phyloP scores from a whole-genome alignment of 2,329 filamentous ascomycete species.

The Dactylellina parvicollis region DNA sequence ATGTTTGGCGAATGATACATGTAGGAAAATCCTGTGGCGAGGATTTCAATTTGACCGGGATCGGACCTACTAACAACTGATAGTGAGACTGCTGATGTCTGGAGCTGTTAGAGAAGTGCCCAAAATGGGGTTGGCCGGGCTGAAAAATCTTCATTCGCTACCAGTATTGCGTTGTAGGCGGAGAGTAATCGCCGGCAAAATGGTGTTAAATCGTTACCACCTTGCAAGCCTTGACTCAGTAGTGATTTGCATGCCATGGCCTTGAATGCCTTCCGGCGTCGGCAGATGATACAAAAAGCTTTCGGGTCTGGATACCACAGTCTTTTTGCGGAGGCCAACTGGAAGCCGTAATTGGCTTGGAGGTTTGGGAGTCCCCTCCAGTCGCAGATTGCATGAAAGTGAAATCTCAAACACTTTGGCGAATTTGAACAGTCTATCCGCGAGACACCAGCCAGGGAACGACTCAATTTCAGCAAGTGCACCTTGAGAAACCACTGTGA shows the following conservation, averaged over 20 bases:
- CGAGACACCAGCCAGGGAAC: too few species aligned
- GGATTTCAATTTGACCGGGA: slow-evolving; percentile 20
- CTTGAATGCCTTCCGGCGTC: slow-evolving; percentile 1
- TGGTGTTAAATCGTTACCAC: slow-evolving; percentile 12
- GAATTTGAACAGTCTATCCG: neutral
- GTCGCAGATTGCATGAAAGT: too few species aligned
- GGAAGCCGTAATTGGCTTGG: slow-evolving; percentile 2
- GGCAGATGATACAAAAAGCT: slow-evolving; percentile 3
- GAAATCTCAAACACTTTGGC: neutral
- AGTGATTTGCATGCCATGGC: slow-evolving; percentile 24
- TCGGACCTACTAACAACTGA: slow-evolving; percentile 2
- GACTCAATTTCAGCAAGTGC: too few species aligned
- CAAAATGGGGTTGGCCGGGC: too few species aligned
- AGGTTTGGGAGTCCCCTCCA: too few species aligned
- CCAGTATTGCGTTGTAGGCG: neutral
- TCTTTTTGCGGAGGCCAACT: neutral
- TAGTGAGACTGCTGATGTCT: slow-evolving; percentile 15
- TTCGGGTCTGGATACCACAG: too few species aligned
- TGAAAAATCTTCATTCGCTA: neutral
- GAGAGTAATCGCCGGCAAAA: slow-evolving; percentile 47
- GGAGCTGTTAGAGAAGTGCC: neutral
- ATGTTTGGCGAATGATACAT: neutral
- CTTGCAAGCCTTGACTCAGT: slow-evolving; percentile 23
- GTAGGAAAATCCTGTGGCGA: neutral
- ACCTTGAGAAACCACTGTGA: too few species aligned